A percentile compares a stretch with the other conserved stretches of the same genome.
Conservation (phyloP, 495 filamentous ascomycete genomes). For the Podospora tetraspora region DNA sequence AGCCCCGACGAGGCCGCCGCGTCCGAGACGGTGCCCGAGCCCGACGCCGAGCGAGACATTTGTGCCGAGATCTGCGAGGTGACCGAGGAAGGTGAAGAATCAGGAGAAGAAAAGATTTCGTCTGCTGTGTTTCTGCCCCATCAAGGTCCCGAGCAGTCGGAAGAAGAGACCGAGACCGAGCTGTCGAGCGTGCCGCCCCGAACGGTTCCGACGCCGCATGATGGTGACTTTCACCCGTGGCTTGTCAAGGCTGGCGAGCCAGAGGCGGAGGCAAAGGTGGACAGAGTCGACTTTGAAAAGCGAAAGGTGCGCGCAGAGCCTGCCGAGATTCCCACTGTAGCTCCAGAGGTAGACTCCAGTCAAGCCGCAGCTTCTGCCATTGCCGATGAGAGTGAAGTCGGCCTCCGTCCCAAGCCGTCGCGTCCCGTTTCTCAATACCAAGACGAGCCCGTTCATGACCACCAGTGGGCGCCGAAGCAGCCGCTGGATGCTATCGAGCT, state of each 20-base stretch:
- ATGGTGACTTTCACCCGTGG: constrained; percentile 43
- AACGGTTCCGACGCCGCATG: constrained; percentile 21
- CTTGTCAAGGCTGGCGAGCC: constrained; percentile 48
- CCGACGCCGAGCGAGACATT: constrained; percentile 27
- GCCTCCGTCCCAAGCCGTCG: constrained; percentile 25
- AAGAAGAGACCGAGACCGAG: constrained; percentile 35
- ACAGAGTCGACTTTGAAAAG: constrained; percentile 19
- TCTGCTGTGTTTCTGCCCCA: constrained; percentile 93
- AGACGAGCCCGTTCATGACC: constrained; percentile 45
- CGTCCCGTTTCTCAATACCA: constrained; percentile 35
- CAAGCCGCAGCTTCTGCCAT: constrained; percentile 35
- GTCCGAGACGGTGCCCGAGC: constrained; percentile 14
- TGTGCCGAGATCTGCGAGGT: constrained; percentile 35
- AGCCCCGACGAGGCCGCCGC: constrained; percentile 2
- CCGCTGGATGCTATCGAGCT: constrained; percentile 89
- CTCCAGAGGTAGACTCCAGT: constrained; percentile 26
- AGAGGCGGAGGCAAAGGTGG: constrained; percentile 34
- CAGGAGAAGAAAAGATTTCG: constrained; percentile 87
- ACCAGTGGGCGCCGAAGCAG: constrained; percentile 44
- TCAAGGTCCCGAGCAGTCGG: constrained; percentile 54
- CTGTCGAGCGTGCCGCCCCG: constrained; percentile 33
- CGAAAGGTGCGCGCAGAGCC: constrained; percentile 17
- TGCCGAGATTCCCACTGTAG: constrained; percentile 25
- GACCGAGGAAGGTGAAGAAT: constrained; percentile 70
- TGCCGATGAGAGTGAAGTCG: constrained; percentile 38